Conservation (phyloP, 2,329 filamentous ascomycete genomes). For the Thielaviopsis euricoi region DNA sequence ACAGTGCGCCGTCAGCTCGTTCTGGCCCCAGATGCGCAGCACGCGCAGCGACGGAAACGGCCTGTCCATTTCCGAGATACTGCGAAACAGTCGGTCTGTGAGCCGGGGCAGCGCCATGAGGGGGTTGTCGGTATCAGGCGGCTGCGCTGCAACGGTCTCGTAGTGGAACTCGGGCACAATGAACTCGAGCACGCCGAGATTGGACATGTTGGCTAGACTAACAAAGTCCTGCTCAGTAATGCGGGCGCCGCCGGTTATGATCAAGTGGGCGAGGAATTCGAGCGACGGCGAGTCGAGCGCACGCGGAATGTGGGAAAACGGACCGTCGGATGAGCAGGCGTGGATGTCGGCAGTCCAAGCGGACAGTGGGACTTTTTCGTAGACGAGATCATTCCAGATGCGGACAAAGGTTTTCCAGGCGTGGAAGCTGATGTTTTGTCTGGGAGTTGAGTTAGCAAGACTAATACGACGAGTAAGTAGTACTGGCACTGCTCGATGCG, state of each 20-base stretch:
- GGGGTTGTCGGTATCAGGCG: constrained; percentile 14
- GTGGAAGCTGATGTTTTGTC: constrained; percentile 3
- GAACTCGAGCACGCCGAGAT: constrained; percentile 32
- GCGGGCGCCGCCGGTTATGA: constrained; percentile 21
- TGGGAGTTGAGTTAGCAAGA: not conserved
- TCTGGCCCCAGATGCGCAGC: constrained; percentile 26
- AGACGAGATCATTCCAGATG: not conserved
- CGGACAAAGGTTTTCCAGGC: constrained; percentile 1
- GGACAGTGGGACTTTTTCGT: not conserved
- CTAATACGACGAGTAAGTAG: not conserved
- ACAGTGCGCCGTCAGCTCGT: constrained; percentile 23
- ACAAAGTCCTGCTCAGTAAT: constrained; percentile 25
- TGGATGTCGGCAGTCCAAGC: constrained; percentile 5
- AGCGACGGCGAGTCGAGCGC: constrained; percentile 15
- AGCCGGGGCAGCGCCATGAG: constrained; percentile 21
- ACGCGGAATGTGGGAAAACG: not conserved
- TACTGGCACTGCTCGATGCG: too few relatives aligned
- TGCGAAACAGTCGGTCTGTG: constrained; percentile 28
- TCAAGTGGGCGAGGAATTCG: constrained; percentile 26
- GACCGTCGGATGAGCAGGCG: constrained; percentile 1
- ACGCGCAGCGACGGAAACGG: constrained; percentile 32
- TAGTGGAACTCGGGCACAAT: constrained; percentile 19
- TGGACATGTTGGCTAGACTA: constrained; percentile 24
- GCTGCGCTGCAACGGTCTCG: not conserved
- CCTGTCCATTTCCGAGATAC: constrained; percentile 25